phyloP scores from a whole-genome alignment of 441 rosid species.

The Pelargonium cotyledonis region DNA sequence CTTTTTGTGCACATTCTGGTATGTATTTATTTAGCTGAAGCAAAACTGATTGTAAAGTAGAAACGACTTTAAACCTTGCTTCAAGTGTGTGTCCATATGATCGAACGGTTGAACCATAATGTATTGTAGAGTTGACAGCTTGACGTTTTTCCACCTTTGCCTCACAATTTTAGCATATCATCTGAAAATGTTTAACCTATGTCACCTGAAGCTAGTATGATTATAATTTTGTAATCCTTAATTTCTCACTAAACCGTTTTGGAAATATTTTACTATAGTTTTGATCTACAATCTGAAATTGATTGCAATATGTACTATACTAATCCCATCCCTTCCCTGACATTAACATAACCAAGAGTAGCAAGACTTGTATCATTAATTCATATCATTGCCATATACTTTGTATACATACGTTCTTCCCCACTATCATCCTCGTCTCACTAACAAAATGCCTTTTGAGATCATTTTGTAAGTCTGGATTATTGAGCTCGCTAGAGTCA shows the following conservation, averaged over 20 bases:
- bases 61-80: neutral
- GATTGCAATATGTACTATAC: neutral
- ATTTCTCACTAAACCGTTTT: neutral
- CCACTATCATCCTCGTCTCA: no score
- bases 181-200: no score
- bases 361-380: neutral
- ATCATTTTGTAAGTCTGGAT: no score
- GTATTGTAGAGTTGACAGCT: no score
- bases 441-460: no score
- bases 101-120: neutral
- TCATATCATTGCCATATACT: neutral
- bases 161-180: no score
- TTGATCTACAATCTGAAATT: neutral
- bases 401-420: no score
- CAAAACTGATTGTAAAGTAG: neutral
- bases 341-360: no score
- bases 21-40: neutral
- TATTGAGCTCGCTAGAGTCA: no score
- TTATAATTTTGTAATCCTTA: no score
- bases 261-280: neutral
- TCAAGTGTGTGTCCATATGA: neutral
- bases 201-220: neutral
- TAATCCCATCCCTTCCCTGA: neutral
- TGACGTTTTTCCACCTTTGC: no score
- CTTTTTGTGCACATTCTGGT: slow-evolving; percentile 1